Base-by-base conservation (phyloP, 768 basidiomycete species). In the Mycena amicta region DNA sequence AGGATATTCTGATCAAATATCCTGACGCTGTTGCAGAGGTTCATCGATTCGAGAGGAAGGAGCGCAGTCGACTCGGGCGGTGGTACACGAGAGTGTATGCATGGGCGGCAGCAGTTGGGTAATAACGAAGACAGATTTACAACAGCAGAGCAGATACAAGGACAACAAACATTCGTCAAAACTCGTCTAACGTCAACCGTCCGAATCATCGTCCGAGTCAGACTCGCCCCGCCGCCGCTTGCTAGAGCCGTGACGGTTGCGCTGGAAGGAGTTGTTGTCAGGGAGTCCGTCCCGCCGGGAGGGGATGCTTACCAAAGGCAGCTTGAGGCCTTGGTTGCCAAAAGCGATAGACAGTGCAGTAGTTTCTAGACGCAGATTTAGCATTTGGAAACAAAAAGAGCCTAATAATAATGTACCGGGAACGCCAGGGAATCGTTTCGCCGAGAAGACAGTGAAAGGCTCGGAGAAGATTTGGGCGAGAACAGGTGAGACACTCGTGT, bases 371-470 rank as follows among this genome's bases (percentile, higher is more conserved):
- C n/a, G n/a, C 53, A 66, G 47, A 56, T 46, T 50, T 58, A 58
- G 53, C 58, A 59, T 60, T 66, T 66, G 70, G 64, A 54, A 61
- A 56, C 59, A 59, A 25, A 47, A 60, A 26, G 58, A 52, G 26
- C 54, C 50, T 59, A 54, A 56, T 56, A 50, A 58, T 57, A 61
- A 56, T 64, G 50, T 63, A 92, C 92, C 91, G 75, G 93, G 90
- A 41, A 98, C 95, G 50, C 95, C 95, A 50, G 93, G 93, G 77
- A 96, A 98, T 50, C 90, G 86, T 77, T 98, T 98, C 31, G 95
- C 95, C 2, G 93, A 93, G 73, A 79, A 95, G 0, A 98, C 95
- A 12, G 84, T 83, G 68, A 97, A 96, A 26, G 86, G 81, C 26
- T 92, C 86, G 40, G 92, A 90, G 71, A 89, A 92, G 2, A 86